Evolutionary conservation across 164 flowering plant genomes (phyloP), one percentile per base, ranked within the genome.

Genomic region (Nymphaea thermarum): DNA sequence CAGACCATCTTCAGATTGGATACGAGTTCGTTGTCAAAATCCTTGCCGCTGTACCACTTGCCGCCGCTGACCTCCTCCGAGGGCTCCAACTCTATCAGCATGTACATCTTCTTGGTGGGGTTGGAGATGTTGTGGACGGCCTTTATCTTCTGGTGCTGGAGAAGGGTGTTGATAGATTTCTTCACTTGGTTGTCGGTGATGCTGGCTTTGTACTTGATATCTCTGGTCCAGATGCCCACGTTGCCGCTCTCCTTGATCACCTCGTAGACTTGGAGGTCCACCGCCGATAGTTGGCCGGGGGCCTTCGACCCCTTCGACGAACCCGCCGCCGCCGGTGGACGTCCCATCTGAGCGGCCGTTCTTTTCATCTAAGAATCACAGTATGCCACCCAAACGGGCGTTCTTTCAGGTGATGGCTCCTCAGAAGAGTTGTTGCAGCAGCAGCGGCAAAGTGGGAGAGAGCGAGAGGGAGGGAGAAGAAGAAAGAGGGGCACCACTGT

Each of bases 31-130:
- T 42, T 66, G 62, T 95, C 88, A 2, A 89, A 80, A 1, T 70
- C 69, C n/a, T 96, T 97, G 5, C 82, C 82, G 0, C 14, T 43
- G 66, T 87, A 92, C 92, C 93, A 89, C 2, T 67, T 78, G 17
- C 99, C 99, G 3, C 99, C 99, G 4, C 85, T 82, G 18, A 87
- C 61, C 59, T 86, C 97, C 68, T 74, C 72, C 0, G 97, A 82
- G 3, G 99, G 96, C 63, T 86, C 82, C 62, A 85, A 87, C 57
- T 95, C 96, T 2, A 71, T 71, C 3, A 85, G 90, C 83, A 95
- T 81, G 68, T 71, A 85, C 65, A 69, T 76, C 42, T 86, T 87
- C 43, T 60, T 81, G 7, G 79, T 80, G 64, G 81, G 87, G 77
- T 71, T 77, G 62, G 82, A 77, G 44, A 85, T 67, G 69, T 82